These are phyloP conservation scores for Euclidium syriacum DNA, from an alignment of 345 rosid genomes.

Conservation along the genomic window DNA sequence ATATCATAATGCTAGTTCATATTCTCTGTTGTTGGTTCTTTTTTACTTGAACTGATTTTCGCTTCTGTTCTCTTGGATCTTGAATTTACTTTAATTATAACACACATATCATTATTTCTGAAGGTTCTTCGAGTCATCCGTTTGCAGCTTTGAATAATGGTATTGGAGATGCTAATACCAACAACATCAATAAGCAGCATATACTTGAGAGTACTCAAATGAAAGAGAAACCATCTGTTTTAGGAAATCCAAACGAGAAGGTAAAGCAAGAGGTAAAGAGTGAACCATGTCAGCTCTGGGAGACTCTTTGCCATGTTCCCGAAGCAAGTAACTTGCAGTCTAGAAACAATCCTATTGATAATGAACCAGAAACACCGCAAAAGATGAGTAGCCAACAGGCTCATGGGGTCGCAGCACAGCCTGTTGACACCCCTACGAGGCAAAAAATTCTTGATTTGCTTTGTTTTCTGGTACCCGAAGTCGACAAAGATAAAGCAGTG, in stretches of 20 bases:
- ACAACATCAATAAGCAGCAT: too few species aligned
- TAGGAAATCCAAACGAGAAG: conserved; percentile 35
- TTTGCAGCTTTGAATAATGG: conserved; percentile 38
- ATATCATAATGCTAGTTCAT: background rate
- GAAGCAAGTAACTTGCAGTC: conserved; percentile 41
- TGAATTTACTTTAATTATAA: background rate
- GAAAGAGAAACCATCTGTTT: conserved; percentile 42
- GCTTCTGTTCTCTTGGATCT: background rate
- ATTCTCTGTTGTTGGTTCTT: background rate
- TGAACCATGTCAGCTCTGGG: conserved; percentile 34
- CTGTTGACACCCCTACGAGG: conserved; percentile 34
- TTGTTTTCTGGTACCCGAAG: conserved; percentile 52
- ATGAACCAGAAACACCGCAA: conserved; percentile 39
- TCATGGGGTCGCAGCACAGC: conserved; percentile 39
- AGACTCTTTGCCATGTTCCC: conserved; percentile 39
- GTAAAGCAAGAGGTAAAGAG: conserved; percentile 33
- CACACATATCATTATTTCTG: conserved; percentile 22
- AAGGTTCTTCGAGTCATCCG: conserved; percentile 36
- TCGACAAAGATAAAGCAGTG: conserved; percentile 65
- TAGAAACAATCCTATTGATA: conserved; percentile 38
- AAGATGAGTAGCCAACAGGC: conserved; percentile 51
- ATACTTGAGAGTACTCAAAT: conserved; percentile 32
- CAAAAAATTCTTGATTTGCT: conserved; percentile 48
- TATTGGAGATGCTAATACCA: conserved; percentile 35
- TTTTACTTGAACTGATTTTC: background rate